A percentile compares a stretch with the other conserved stretches of the same genome.
phyloP scores from a whole-genome alignment of 225 moss, liverwort and hornwort species.

The Physcomitrium patens region DNA sequence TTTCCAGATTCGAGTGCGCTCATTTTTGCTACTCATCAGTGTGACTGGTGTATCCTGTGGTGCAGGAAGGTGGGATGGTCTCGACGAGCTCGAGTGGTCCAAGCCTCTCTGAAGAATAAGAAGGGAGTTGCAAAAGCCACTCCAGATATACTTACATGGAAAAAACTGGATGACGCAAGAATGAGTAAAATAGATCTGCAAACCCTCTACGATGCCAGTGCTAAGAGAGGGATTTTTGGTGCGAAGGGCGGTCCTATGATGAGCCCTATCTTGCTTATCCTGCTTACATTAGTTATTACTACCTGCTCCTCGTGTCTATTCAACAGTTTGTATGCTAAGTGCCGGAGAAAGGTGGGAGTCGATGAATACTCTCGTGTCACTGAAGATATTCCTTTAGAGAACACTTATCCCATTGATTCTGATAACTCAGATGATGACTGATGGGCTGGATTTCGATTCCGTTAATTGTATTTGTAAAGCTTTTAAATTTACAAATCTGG shows the following conservation, averaged over 20 bases:
- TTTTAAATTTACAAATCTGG: slow-evolving; percentile 33
- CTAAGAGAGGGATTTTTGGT: slow-evolving; percentile 59
- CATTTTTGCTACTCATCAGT: neutral
- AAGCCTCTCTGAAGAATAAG: slow-evolving; percentile 58
- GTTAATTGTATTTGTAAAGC: slow-evolving; percentile 34
- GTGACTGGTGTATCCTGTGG: slow-evolving; percentile 14
- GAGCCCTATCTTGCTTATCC: slow-evolving; percentile 44
- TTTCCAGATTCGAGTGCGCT: neutral
- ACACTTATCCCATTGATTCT: slow-evolving; percentile 48
- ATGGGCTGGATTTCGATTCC: slow-evolving; percentile 19
- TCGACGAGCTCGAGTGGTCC: slow-evolving; percentile 77
- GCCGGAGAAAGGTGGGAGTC: slow-evolving; percentile 49
- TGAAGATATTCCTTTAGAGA: slow-evolving; percentile 57
- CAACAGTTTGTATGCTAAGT: slow-evolving; percentile 45
- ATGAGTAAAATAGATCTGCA: slow-evolving; percentile 67
- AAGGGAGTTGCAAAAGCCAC: slow-evolving; percentile 37
- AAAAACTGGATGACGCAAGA: slow-evolving; percentile 71
- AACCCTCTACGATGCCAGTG: slow-evolving; percentile 55
- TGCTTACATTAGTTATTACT: slow-evolving; percentile 49
- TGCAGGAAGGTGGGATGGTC: slow-evolving; percentile 80
- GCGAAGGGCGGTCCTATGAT: slow-evolving; percentile 29
- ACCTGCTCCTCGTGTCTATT: slow-evolving; percentile 56
- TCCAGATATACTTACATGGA: slow-evolving; percentile 84
- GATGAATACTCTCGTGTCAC: slow-evolving; percentile 43
- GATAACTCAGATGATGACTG: slow-evolving; percentile 65